These are phyloP conservation scores for Borealophlyctis nickersoniae DNA, from an alignment of 192 early-diverging fungal genomes.

Conservation along the genomic window DNA sequence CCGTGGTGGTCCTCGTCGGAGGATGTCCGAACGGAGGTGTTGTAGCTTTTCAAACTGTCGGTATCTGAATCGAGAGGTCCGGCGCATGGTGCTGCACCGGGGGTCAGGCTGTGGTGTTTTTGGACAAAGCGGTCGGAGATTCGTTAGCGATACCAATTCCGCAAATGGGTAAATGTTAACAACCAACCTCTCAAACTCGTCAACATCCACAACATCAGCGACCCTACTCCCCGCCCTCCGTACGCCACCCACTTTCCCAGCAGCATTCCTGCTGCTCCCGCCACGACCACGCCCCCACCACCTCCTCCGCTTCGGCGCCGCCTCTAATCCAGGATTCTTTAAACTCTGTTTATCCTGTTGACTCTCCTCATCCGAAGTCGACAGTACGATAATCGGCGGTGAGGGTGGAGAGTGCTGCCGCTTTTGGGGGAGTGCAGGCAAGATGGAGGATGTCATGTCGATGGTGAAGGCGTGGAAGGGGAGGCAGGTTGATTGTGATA, in stretches of 20 bases:
- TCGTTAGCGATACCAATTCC: neutral
- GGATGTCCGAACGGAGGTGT: neutral
- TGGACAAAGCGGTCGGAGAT: too few relatives aligned
- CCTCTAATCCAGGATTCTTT: neutral
- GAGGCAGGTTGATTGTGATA: neutral
- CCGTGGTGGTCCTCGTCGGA: neutral
- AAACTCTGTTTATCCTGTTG: neutral
- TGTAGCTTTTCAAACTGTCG: constrained; percentile 1
- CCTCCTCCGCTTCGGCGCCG: neutral
- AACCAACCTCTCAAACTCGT: neutral
- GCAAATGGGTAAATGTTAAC: neutral
- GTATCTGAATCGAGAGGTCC: neutral
- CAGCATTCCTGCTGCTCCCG: neutral
- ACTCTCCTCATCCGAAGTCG: neutral
- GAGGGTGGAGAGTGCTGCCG: neutral
- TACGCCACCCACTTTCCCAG: neutral
- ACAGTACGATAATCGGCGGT: neutral
- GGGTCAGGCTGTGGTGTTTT: too few relatives aligned
- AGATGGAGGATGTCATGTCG: neutral
- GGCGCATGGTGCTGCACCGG: too few relatives aligned
- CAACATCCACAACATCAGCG: neutral
- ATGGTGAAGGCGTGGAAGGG: neutral
- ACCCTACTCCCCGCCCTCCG: neutral
- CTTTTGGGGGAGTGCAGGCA: neutral
- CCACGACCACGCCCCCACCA: neutral